These are phyloP conservation scores for Radiomyces spectabilis DNA, from an alignment of 192 early-diverging fungal species.

Conservation along the genomic window DNA sequence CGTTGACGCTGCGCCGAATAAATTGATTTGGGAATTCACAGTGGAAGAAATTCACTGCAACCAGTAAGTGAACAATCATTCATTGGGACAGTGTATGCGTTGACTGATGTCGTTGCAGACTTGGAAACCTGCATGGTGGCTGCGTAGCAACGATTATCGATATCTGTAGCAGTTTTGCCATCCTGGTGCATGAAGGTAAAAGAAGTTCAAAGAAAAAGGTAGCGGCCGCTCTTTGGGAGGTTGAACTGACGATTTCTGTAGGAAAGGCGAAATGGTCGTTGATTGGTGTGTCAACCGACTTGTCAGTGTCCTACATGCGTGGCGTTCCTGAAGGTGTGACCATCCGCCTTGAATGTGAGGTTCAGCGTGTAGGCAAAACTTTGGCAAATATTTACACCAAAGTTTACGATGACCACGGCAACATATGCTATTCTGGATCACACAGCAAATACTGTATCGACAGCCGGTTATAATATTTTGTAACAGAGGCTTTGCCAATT, in stretches of 20 bases:
- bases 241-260: too few relatives aligned
- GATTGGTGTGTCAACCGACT: conserved; percentile 9
- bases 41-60: conserved; percentile 16
- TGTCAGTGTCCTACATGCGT: conserved; percentile 6
- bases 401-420: conserved; percentile 3
- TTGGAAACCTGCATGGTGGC: conserved; percentile 23
- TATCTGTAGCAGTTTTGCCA: conserved; percentile 9
- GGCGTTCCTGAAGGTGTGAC: conserved; percentile 7
- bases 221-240: background rate
- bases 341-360: conserved; percentile 6
- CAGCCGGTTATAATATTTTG: conserved; percentile 2
- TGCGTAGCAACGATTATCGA: conserved; percentile 19
- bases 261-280: conserved; percentile 1
- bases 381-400: conserved; percentile 8
- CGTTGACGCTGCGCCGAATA: conserved; percentile 6
- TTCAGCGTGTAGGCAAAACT: conserved; percentile 5
- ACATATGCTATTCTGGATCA: conserved; percentile 7
- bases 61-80: background rate
- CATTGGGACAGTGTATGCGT: background rate
- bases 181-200: conserved; percentile 1
- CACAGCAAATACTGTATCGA: conserved; percentile 13
- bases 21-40: conserved; percentile 13
- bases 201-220: background rate
- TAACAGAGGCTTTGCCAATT: too few relatives aligned
- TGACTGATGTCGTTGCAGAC: background rate